Conservation (phyloP, 2,329 filamentous ascomycete species). For the Emmonsia crescens region DNA sequence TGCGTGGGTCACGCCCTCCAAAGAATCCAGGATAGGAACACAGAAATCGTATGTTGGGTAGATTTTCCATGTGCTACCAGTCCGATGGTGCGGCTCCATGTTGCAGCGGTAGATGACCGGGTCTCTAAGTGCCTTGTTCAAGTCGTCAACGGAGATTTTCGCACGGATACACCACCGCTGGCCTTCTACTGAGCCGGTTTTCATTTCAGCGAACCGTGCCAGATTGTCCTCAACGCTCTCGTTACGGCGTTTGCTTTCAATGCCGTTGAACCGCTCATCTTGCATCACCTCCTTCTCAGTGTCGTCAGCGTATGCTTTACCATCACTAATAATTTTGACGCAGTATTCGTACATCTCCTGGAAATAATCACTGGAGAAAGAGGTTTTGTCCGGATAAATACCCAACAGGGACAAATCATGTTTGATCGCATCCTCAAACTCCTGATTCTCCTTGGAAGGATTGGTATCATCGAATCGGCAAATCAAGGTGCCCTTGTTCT, state of each 20-base stretch:
- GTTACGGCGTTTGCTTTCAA: constrained; percentile 71
- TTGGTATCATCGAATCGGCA: constrained; percentile 97
- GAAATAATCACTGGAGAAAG: constrained; percentile 94
- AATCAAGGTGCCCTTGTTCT: constrained; percentile 81
- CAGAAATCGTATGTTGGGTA: constrained; percentile 59
- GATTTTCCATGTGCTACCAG: constrained; percentile 53
- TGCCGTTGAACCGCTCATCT: constrained; percentile 70
- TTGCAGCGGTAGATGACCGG: constrained; percentile 98
- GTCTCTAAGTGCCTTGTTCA: constrained; percentile 91
- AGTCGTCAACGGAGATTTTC: constrained; percentile 82
- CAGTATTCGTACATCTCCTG: constrained; percentile 80
- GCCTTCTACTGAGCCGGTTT: constrained; percentile 67
- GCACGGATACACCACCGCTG: constrained; percentile 83
- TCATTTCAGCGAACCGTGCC: constrained; percentile 87
- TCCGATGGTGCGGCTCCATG: constrained; percentile 50
- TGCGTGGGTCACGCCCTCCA: constrained; percentile 55
- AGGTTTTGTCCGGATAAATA: constrained; percentile 74
- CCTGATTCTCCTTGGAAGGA: constrained; percentile 91
- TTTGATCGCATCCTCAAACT: constrained; percentile 87
- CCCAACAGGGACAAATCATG: constrained; percentile 87
- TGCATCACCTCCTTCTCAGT: constrained; percentile 84
- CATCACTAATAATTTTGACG: constrained; percentile 72
- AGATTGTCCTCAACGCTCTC: constrained; percentile 72
- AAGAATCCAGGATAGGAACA: constrained; percentile 51
- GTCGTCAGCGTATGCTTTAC: constrained; percentile 88